Conservation (phyloP, 1,284 basidiomycete genomes). For the Cutaneotrichosporon arboriforme region DNA sequence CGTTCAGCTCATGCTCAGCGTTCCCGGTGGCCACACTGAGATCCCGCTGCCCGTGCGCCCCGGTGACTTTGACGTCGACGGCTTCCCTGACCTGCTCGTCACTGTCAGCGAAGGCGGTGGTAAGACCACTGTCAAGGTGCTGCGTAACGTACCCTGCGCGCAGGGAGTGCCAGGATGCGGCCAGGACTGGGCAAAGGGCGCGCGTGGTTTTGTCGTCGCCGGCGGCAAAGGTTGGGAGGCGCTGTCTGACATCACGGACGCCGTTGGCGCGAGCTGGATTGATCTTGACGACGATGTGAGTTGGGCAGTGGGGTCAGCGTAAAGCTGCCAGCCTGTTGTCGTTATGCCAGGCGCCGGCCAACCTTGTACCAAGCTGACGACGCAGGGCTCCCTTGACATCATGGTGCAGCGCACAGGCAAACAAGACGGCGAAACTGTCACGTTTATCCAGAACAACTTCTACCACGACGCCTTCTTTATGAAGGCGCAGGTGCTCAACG, state of each 20-base stretch:
- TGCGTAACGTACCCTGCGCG: constrained; percentile 68
- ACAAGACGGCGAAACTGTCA: constrained; percentile 52
- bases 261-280: constrained; percentile 70
- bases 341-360: constrained; percentile 4
- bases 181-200: constrained; percentile 5
- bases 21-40: constrained; percentile 51
- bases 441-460: constrained; percentile 94
- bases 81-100: constrained; percentile 83
- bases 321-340: background rate
- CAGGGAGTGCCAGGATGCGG: constrained; percentile 39
- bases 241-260: constrained; percentile 68
- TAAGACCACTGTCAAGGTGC: constrained; percentile 54
- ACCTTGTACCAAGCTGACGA: background rate
- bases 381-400: constrained; percentile 84
- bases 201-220: constrained; percentile 63
- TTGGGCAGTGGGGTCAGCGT: constrained; percentile 6
- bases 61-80: constrained; percentile 90
- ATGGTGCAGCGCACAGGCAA: constrained; percentile 76
- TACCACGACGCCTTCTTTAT: constrained; percentile 99
- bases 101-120: constrained; percentile 50
- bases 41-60: constrained; percentile 73
- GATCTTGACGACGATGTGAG: constrained; percentile 94
- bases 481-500: constrained; percentile 90
- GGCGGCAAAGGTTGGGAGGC: constrained; percentile 58
- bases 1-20: constrained; percentile 59